Percentiles rank a stretch among this genome's conserved stretches.
phyloP scores from a whole-genome alignment of 129 eudicot genomes.

The Lactuca sativa region DNA sequence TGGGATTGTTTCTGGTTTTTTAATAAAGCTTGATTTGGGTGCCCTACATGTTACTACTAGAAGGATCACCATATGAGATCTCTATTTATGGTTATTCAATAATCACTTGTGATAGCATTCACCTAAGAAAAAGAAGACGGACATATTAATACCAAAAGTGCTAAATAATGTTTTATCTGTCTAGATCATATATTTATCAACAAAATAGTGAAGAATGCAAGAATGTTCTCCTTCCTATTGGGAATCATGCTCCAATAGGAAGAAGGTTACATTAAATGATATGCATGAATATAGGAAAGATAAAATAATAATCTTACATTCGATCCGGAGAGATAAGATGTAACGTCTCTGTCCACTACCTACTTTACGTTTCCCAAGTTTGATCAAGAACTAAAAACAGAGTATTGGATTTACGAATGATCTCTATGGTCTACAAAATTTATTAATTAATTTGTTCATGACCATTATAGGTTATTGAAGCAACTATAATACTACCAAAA shows the following conservation, averaged over 20 bases:
- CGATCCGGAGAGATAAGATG: too few species aligned
- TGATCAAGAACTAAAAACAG: too few species aligned
- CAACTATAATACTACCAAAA: too few species aligned
- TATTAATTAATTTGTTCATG: too few species aligned
- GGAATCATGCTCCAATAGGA: slow-evolving; percentile 50
- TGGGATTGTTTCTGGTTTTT: slow-evolving; percentile 1
- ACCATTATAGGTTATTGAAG: too few species aligned
- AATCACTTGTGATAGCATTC: background rate
- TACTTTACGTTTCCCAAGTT: too few species aligned
- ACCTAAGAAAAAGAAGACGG: slow-evolving; percentile 6
- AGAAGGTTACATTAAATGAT: slow-evolving; percentile 25
- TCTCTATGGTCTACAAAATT: too few species aligned
- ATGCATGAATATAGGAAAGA: background rate
- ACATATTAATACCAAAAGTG: slow-evolving; percentile 15
- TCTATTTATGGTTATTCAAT: slow-evolving; percentile 1
- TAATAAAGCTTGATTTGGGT: slow-evolving; percentile 6
- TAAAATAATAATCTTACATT: background rate
- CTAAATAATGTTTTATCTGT: slow-evolving; percentile 38
- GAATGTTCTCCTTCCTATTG: slow-evolving; percentile 40
- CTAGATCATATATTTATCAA: slow-evolving; percentile 47
- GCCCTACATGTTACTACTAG: slow-evolving; percentile 12
- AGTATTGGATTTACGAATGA: too few species aligned
- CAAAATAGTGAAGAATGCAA: slow-evolving; percentile 44
- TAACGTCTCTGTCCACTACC: too few species aligned
- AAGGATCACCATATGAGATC: background rate